Evolutionary conservation across 1,284 basidiomycete species (phyloP).

Genomic region (Exobasidium rhododendri): DNA sequence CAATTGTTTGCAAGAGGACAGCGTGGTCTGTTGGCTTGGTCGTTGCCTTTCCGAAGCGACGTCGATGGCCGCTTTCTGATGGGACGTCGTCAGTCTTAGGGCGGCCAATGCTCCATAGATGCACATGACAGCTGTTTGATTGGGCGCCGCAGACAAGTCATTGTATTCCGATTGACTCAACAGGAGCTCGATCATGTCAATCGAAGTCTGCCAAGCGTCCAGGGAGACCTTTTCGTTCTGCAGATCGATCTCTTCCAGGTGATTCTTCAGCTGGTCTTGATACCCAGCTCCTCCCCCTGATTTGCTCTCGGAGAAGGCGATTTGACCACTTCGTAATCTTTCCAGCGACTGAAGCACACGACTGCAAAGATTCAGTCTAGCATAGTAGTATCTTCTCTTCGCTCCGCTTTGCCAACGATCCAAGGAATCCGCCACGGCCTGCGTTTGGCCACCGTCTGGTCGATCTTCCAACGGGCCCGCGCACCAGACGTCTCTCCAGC

Average conservation of each 20-base stretch:
- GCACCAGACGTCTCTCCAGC: constrained; percentile 47
- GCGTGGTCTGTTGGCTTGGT: constrained; percentile 29
- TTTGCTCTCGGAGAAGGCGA: neutral
- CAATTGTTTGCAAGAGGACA: constrained; percentile 29
- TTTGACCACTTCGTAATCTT: constrained; percentile 9
- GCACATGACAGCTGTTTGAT: constrained; percentile 40
- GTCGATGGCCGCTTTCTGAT: constrained; percentile 6
- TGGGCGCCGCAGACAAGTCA: constrained; percentile 34
- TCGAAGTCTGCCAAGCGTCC: constrained; percentile 38
- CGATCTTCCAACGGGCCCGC: constrained; percentile 13
- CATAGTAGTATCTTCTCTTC: constrained; percentile 39
- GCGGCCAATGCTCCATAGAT: constrained; percentile 41
- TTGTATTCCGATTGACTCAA: constrained; percentile 25
- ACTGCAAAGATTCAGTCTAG: constrained; percentile 39
- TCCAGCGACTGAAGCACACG: constrained; percentile 37
- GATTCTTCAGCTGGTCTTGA: neutral
- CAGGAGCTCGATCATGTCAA: constrained; percentile 37
- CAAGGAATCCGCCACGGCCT: constrained; percentile 21
- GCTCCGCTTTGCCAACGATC: constrained; percentile 38
- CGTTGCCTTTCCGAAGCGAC: constrained; percentile 11
- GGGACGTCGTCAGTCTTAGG: constrained; percentile 35
- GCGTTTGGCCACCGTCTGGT: neutral
- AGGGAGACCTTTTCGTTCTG: constrained; percentile 24
- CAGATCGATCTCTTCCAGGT: neutral
- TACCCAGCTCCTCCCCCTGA: neutral